Evolutionary conservation across 2,329 filamentous ascomycete species (phyloP).

Genomic region (Zalaria sp.): DNA sequence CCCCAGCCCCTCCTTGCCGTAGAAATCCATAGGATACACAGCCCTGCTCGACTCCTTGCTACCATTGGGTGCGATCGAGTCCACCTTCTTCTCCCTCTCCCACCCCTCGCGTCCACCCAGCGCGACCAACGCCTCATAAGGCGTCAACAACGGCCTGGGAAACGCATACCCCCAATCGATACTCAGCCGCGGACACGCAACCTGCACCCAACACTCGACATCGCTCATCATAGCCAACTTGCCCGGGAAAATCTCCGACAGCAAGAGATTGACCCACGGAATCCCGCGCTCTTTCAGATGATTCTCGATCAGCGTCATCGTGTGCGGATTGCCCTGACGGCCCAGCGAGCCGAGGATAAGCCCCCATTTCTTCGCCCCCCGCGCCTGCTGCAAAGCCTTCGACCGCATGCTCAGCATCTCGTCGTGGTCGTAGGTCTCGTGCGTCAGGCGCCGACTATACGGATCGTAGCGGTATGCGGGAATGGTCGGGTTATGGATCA

Average conservation of each 20-base stretch:
- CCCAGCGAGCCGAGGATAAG: slow-evolving; percentile 87
- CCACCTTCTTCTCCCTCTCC: slow-evolving; percentile 27
- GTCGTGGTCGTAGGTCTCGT: slow-evolving; percentile 81
- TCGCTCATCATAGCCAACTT: slow-evolving; percentile 87
- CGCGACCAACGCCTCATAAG: slow-evolving; percentile 90
- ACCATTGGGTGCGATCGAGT: slow-evolving; percentile 1
- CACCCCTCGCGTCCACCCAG: slow-evolving; percentile 60
- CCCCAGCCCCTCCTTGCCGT: slow-evolving; percentile 80
- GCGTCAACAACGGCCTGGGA: slow-evolving; percentile 71
- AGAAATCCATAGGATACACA: slow-evolving; percentile 93
- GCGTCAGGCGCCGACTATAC: slow-evolving; percentile 80
- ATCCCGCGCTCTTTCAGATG: slow-evolving; percentile 58
- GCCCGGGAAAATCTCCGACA: slow-evolving; percentile 92
- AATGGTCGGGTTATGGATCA: slow-evolving; percentile 91
- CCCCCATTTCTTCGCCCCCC: slow-evolving; percentile 76
- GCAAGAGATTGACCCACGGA: slow-evolving; percentile 68
- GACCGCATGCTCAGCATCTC: slow-evolving; percentile 76
- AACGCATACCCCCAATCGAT: slow-evolving; percentile 99
- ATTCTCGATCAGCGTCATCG: slow-evolving; percentile 72
- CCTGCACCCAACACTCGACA: slow-evolving; percentile 96
- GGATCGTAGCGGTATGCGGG: slow-evolving; percentile 95
- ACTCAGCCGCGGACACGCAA: slow-evolving; percentile 88
- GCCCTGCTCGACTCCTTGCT: slow-evolving; percentile 9
- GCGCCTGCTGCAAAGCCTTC: slow-evolving; percentile 64
- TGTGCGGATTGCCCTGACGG: slow-evolving; percentile 89